phyloP scores from a whole-genome alignment of 1,139 yeast species.

The Wickerhamomyces sp. region DNA sequence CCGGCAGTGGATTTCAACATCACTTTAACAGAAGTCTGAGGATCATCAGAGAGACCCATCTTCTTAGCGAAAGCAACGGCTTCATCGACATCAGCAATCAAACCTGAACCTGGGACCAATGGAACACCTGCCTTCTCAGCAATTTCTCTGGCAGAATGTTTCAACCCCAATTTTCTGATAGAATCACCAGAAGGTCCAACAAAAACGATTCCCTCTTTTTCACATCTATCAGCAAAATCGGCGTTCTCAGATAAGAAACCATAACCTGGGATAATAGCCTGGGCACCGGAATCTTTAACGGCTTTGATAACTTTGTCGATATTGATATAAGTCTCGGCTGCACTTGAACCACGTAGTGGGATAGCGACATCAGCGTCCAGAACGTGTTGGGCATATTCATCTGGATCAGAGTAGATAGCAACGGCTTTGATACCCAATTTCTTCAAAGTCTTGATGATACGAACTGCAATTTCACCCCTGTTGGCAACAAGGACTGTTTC shows the following conservation, averaged over 20 bases:
- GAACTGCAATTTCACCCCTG: constrained; percentile 96
- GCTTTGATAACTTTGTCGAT: constrained; percentile 81
- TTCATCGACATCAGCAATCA: constrained; percentile 63
- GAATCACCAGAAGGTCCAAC: constrained; percentile 96
- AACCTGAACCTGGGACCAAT: constrained; percentile 89
- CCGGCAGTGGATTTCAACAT: constrained; percentile 99
- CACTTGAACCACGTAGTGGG: constrained; percentile 73
- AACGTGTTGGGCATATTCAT: constrained; percentile 84
- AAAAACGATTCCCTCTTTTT: constrained; percentile 75
- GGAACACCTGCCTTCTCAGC: constrained; percentile 90
- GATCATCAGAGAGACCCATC: constrained; percentile 56
- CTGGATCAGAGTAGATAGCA: constrained; percentile 89
- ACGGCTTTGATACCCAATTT: constrained; percentile 72
- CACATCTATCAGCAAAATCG: constrained; percentile 87
- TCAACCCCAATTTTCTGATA: constrained; percentile 82
- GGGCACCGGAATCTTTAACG: constrained; percentile 76
- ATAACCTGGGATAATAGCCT: constrained; percentile 95
- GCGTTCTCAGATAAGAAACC: constrained; percentile 97
- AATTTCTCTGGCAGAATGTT: constrained; percentile 93
- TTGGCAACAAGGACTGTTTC: constrained; percentile 87
- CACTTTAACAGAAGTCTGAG: constrained; percentile 40
- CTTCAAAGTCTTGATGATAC: constrained; percentile 84
- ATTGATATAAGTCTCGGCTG: constrained; percentile 85
- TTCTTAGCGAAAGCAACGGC: constrained; percentile 74
- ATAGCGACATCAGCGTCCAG: constrained; percentile 74